Evolutionary conservation across 2,329 filamentous ascomycete genomes (phyloP).

Genomic region (Alternaria sp.): DNA sequence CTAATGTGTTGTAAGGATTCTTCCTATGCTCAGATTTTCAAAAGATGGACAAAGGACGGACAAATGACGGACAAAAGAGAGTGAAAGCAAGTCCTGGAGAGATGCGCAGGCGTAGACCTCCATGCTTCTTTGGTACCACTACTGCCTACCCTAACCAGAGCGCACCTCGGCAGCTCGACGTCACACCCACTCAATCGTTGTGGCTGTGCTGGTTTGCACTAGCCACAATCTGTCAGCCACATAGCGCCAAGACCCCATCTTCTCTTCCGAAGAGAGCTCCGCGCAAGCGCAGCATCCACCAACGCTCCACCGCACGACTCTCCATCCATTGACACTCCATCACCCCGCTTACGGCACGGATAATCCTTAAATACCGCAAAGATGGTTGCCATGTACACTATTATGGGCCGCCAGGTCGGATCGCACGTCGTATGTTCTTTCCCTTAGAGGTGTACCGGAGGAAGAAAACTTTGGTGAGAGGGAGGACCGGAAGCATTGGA

Average conservation of each 20-base stretch:
- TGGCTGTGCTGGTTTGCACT: neutral
- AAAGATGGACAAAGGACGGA: neutral
- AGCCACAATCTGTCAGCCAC: slow-evolving; percentile 2
- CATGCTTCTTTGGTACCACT: slow-evolving; percentile 2
- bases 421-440: slow-evolving; percentile 60
- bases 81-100: neutral
- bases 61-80: neutral
- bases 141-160: slow-evolving; percentile 7
- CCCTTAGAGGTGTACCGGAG: slow-evolving; percentile 1
- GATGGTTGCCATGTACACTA: slow-evolving; percentile 63
- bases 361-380: slow-evolving; percentile 38
- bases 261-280: slow-evolving; percentile 31
- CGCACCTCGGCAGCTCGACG: slow-evolving; percentile 10
- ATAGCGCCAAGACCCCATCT: slow-evolving; percentile 24
- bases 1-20: neutral
- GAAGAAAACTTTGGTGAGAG: slow-evolving; percentile 27
- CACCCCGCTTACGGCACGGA: slow-evolving; percentile 26
- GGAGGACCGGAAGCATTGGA: neutral
- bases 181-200: slow-evolving; percentile 11
- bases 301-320: slow-evolving; percentile 16
- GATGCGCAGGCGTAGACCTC: neutral
- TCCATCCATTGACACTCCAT: slow-evolving; percentile 46
- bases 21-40: neutral
- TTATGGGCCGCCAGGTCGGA: slow-evolving; percentile 63
- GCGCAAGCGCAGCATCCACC: slow-evolving; percentile 27